phyloP scores from a whole-genome alignment of 805 yeast species.

The Millerozyma acaciae region DNA sequence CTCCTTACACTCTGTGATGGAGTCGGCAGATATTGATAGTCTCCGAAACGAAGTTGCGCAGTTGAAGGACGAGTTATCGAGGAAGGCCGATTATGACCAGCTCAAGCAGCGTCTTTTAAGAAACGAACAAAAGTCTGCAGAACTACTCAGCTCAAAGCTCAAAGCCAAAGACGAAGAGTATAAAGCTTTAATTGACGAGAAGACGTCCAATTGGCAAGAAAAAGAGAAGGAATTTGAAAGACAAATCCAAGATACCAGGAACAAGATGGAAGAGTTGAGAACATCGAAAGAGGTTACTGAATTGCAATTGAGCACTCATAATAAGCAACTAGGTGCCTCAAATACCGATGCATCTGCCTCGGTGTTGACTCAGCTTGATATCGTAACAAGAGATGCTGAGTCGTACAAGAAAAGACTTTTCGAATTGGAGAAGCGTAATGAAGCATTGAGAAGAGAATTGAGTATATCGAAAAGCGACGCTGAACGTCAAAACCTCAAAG shows the following conservation, averaged over 20 bases:
- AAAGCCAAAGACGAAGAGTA: conserved; percentile 73
- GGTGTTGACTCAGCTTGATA: conserved; percentile 52
- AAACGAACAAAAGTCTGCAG: conserved; percentile 59
- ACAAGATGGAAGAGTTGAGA: conserved; percentile 60
- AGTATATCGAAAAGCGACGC: conserved; percentile 50
- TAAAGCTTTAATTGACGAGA: conserved; percentile 65
- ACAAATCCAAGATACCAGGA: conserved; percentile 49
- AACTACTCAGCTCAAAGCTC: conserved; percentile 49
- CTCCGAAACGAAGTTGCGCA: conserved; percentile 47
- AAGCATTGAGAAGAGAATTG: conserved; percentile 64
- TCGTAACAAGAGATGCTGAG: conserved; percentile 73
- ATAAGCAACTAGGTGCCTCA: conserved; percentile 35
- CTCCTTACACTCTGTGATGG: conserved; percentile 59
- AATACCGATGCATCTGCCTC: conserved; percentile 27
- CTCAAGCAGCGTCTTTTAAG: conserved; percentile 59
- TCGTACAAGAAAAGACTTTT: conserved; percentile 60
- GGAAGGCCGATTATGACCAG: conserved; percentile 74
- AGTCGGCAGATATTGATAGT: conserved; percentile 48
- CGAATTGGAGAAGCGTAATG: conserved; percentile 75
- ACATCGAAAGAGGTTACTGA: conserved; percentile 63
- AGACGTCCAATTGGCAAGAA: conserved; percentile 62
- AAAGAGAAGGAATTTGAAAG: conserved; percentile 50
- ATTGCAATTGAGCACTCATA: conserved; percentile 50
- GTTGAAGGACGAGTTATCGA: conserved; percentile 56
- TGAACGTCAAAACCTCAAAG: conserved; percentile 36